Conservation (phyloP, 768 basidiomycete genomes). For the Gloeopeniophorella convolvens region DNA sequence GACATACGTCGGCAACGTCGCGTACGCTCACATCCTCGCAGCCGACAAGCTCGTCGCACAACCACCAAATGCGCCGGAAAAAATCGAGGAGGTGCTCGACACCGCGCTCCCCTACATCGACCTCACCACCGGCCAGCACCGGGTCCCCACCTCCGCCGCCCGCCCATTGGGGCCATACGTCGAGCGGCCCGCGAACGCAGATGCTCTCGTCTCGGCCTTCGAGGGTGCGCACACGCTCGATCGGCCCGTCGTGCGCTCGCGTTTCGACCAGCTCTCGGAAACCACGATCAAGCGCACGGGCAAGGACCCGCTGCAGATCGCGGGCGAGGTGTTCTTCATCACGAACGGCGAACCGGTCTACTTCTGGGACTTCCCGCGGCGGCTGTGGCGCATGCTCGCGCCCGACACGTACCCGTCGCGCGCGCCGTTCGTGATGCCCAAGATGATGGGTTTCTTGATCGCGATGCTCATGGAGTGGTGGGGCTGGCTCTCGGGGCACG, state of each 20-base stretch:
- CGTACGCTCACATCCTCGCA: conserved; percentile 88
- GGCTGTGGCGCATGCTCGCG: conserved; percentile 62
- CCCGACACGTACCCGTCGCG: conserved; percentile 45
- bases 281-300: conserved; percentile 45
- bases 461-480: conserved; percentile 71
- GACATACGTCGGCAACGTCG: conserved; percentile 96
- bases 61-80: conserved; percentile 35
- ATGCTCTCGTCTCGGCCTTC: conserved; percentile 52
- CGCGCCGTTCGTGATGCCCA: conserved; percentile 48
- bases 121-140: conserved; percentile 54
- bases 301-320: conserved; percentile 64
- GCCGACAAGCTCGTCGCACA: conserved; percentile 73
- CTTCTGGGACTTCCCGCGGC: conserved; percentile 90
- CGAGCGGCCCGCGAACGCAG: conserved; percentile 50
- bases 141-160: conserved; percentile 72
- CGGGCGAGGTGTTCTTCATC: conserved; percentile 93
- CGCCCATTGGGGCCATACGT: conserved; percentile 82
- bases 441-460: conserved; percentile 57
- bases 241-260: conserved; percentile 60
- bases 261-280: conserved; percentile 75
- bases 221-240: conserved; percentile 38
- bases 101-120: conserved; percentile 54
- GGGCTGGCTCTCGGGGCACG: conserved; percentile 65
- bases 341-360: conserved; percentile 94
- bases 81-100: conserved; percentile 34